Evolutionary conservation across 139 green algal genomes (phyloP), one percentile per base, ranked within the genome.

Genomic region (Tetraselmis striata): DNA sequence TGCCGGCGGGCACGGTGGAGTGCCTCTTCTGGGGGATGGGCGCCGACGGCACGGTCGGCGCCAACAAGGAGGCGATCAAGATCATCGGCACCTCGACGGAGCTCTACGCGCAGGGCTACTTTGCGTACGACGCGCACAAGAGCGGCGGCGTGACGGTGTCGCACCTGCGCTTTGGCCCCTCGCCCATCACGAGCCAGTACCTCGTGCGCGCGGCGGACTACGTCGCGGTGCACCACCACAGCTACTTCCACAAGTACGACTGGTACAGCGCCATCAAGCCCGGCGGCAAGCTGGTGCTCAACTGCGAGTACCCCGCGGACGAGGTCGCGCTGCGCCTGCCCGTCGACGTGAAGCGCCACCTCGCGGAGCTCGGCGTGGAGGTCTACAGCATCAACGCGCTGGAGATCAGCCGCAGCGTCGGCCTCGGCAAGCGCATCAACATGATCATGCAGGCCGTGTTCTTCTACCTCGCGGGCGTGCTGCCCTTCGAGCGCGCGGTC

Each of bases 401-500:
- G 45, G 45, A 67, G 18, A 67, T 67, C 18, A 67, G 45, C 45
- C 80, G 81, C 28, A 79, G 77, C 11, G 86, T 91, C 0, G 86
- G 87, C 24, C 84, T 93, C 31, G 89, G 89, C 67, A 88, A 89
- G 81, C 87, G 85, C 78, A 85, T 91, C 59, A 93, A 93, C 86
- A 91, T 91, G 87, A 86, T 91, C 30, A 90, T 93, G 89, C 89
- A 93, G 83, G 85, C 87, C 2, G 86, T 84, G n/a, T 93, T 93
- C 89, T 93, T 93, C 80, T 67, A 86, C 59, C 87, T 93, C 22
- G 83, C 77, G 1, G 83, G 82, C 25, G 89, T 93, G 76, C 77
- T 93, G 76, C 80, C 83, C 30, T 85, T 91, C 76, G 32, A 59
- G 32, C 79, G 85, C 77, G 89, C 89, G 75, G 86, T 92, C 29